Conservation (phyloP, 345 rosid genomes). For the Bruguiera sexangula region DNA sequence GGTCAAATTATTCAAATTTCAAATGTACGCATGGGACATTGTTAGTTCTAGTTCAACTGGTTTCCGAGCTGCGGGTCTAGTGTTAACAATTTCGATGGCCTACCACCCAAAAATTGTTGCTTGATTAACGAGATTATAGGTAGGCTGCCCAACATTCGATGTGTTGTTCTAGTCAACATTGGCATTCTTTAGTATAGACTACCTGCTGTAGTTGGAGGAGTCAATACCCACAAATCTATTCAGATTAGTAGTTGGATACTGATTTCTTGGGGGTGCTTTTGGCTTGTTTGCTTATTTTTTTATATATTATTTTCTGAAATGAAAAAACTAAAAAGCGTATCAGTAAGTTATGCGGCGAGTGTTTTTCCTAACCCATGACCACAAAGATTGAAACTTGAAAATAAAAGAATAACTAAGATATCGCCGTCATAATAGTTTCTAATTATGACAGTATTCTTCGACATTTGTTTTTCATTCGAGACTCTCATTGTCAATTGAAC, state of each 20-base stretch:
- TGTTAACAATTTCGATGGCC: neutral
- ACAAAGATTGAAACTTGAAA: too few relatives aligned
- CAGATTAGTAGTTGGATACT: neutral
- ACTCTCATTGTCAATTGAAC: too few relatives aligned
- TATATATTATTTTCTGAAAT: too few relatives aligned
- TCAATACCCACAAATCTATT: neutral
- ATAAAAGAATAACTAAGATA: too few relatives aligned
- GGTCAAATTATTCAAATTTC: conserved; percentile 1
- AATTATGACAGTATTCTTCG: too few relatives aligned
- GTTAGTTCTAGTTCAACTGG: neutral
- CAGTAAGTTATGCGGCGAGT: too few relatives aligned
- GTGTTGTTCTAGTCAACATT: neutral
- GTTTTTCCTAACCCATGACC: too few relatives aligned
- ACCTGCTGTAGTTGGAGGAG: neutral
- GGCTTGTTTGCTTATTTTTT: too few relatives aligned
- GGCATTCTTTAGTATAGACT: neutral
- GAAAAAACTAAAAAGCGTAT: too few relatives aligned
- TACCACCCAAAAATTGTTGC: neutral
- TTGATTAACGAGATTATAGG: neutral
- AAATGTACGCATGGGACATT: neutral
- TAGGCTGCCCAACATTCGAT: neutral
- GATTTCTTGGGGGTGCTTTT: too few relatives aligned
- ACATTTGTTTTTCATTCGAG: too few relatives aligned
- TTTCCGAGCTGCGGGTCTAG: neutral
- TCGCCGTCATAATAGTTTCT: too few relatives aligned